These are phyloP conservation scores for Leptographium lundbergii DNA, from an alignment of 2,329 filamentous ascomycete species.

Conservation along the genomic window DNA sequence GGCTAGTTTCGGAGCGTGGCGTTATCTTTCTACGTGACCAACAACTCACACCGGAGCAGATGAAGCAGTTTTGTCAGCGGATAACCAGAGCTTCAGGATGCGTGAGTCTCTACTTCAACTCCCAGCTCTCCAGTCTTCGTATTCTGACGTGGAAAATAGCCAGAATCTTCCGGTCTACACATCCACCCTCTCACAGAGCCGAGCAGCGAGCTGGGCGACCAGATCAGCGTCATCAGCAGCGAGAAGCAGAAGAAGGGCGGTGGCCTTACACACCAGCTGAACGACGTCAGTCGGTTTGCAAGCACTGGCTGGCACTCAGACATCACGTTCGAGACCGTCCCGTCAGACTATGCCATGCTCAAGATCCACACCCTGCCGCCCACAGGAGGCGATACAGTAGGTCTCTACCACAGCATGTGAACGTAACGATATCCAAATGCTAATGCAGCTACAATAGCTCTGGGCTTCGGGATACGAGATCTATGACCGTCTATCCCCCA, in stretches of 20 bases:
- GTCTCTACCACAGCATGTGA: slow-evolving; percentile 17
- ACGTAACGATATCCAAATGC: slow-evolving; percentile 14
- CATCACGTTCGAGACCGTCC: slow-evolving; percentile 32
- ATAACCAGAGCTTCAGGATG: slow-evolving; percentile 32
- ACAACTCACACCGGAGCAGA: slow-evolving; percentile 40
- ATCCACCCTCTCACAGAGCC: slow-evolving; percentile 46
- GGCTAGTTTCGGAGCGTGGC: slow-evolving; percentile 44
- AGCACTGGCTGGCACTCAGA: slow-evolving; percentile 36
- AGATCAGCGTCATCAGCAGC: slow-evolving; percentile 49
- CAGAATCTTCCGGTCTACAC: slow-evolving; percentile 42
- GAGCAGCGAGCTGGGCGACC: slow-evolving; percentile 35
- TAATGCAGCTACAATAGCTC: slow-evolving; percentile 19
- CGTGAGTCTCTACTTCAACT: neutral
- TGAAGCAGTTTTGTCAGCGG: slow-evolving; percentile 44
- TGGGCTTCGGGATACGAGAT: slow-evolving; percentile 31
- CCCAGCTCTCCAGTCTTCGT: neutral
- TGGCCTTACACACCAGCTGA: slow-evolving; percentile 36
- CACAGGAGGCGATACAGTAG: slow-evolving; percentile 15
- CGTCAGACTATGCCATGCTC: slow-evolving; percentile 39
- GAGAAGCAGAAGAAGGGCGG: slow-evolving; percentile 34
- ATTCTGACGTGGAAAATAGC: slow-evolving; percentile 37
- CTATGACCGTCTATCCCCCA: slow-evolving; percentile 34
- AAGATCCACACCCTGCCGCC: slow-evolving; percentile 33
- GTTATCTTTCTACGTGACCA: slow-evolving; percentile 54
- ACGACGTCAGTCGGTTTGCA: slow-evolving; percentile 29